These are phyloP conservation scores for Cryptosporidium canis DNA, from an alignment of 169 alveolate species.

Conservation along the genomic window DNA sequence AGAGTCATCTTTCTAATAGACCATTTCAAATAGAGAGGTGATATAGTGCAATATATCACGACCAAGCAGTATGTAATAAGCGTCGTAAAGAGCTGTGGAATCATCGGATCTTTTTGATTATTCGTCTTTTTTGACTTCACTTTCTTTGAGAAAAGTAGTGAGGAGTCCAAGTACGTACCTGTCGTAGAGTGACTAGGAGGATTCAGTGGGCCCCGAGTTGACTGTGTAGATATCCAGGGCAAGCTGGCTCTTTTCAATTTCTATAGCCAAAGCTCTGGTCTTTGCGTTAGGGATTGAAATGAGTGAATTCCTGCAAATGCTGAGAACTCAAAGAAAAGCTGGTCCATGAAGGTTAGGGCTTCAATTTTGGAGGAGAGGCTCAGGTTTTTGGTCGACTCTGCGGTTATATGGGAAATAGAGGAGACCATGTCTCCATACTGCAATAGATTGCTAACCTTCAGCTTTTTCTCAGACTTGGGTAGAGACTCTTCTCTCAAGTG, in stretches of 20 bases:
- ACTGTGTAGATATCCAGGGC: background rate
- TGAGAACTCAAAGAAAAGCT: background rate
- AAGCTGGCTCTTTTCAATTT: slow-evolving; percentile 3
- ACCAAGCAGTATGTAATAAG: no score
- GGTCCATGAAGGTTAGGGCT: background rate
- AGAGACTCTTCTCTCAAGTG: background rate
- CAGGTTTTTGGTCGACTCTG: background rate
- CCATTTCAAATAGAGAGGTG: no score
- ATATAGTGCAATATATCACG: no score
- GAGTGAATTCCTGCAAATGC: background rate
- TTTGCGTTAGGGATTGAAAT: background rate
- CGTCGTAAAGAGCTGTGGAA: no score
- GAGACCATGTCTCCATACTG: background rate
- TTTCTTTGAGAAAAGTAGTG: no score
- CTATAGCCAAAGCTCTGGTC: background rate
- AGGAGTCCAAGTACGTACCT: background rate
- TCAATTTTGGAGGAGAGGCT: background rate
- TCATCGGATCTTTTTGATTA: no score
- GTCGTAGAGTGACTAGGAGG: background rate
- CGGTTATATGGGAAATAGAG: background rate
- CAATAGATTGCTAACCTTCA: background rate
- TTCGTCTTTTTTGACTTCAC: no score
- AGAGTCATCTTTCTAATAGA: no score
- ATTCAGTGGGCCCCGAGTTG: background rate
- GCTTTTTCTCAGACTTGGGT: background rate